Base-by-base conservation (phyloP, 2,329 filamentous ascomycete genomes). In the Fusarium sp. region DNA sequence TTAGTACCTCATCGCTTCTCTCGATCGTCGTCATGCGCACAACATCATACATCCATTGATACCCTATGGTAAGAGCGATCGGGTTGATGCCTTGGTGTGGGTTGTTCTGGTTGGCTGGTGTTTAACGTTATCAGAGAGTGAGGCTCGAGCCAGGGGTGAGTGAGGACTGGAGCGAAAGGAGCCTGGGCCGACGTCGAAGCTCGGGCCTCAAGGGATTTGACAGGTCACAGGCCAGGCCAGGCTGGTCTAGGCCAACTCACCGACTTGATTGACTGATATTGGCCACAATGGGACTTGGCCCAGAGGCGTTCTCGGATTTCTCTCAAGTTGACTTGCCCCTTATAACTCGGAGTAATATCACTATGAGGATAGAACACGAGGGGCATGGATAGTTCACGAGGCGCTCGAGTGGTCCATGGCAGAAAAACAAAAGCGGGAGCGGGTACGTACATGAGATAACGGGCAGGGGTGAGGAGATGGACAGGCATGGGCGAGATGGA, bases 371-470 rank as follows among this genome's bases (percentile, higher is more conserved):
- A 25, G 63, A 62, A 65, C 50, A 71, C 57, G 69, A 67, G 27
- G 35, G 43, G 37, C 59, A 67, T 58, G 30, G 45, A 35, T 47
- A 47, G 43, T 25, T 9, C 43, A 47, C 43, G 43, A 47, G 43
- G 43, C 43, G 43, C 14, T 47, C 43, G 14, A 47, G 43, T 47
- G 43, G 22, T 27, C 47, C 27, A 52, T 52, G 52, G 47, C 25
- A 65, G 66, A 58, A 60, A 27, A 65, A 64, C 52, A 57, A 64
- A 61, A 59, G 50, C 40, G 73, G 69, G 58, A 50, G 66, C 52
- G 54, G 64, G 73, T 72, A 77, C 68, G 65, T 70, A 76, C 65
- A 70, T 65, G 58, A 27, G 57, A 43, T 10, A 57, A 54, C 66
- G 67, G 65, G 65, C 47, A 52, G 74, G 45, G 69, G n/a, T 60